Evolutionary conservation across 192 early-diverging fungal species (phyloP).

Genomic region (Podila minutissima): DNA sequence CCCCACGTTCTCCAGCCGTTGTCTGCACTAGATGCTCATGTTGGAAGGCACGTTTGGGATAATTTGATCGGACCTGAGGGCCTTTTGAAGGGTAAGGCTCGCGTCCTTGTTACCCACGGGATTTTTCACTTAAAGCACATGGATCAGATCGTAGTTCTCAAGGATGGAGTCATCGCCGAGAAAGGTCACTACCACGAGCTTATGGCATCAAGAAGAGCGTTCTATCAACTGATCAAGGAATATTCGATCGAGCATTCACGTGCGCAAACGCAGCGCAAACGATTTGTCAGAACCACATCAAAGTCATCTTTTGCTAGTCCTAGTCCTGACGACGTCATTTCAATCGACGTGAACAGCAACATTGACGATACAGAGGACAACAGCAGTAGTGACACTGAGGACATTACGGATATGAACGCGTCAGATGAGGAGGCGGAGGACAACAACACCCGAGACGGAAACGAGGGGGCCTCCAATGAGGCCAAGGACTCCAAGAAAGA

Average conservation of each 20-base stretch:
- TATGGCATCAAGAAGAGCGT: constrained; percentile 51
- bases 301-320: background rate
- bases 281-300: background rate
- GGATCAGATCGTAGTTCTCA: constrained; percentile 59
- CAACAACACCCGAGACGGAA: background rate
- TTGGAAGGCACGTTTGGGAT: constrained; percentile 58
- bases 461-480: background rate
- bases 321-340: background rate
- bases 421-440: background rate
- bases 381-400: background rate
- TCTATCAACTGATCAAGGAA: constrained; percentile 53
- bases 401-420: background rate
- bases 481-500: constrained; percentile 22
- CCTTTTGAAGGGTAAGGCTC: constrained; percentile 59
- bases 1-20: constrained; percentile 53
- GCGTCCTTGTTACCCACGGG: constrained; percentile 68
- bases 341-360: background rate
- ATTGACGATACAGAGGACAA: background rate
- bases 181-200: constrained; percentile 63
- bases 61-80: constrained; percentile 39
- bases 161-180: constrained; percentile 59
- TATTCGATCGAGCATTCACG: constrained; percentile 10
- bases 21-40: constrained; percentile 61
- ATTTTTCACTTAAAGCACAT: constrained; percentile 56
- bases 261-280: constrained; percentile 7